Percentiles rank a stretch among this genome's conserved stretches.
These are phyloP conservation scores for Halophytophthora batemanensis DNA, from an alignment of 352 stramenopile species.

Conservation along the genomic window DNA sequence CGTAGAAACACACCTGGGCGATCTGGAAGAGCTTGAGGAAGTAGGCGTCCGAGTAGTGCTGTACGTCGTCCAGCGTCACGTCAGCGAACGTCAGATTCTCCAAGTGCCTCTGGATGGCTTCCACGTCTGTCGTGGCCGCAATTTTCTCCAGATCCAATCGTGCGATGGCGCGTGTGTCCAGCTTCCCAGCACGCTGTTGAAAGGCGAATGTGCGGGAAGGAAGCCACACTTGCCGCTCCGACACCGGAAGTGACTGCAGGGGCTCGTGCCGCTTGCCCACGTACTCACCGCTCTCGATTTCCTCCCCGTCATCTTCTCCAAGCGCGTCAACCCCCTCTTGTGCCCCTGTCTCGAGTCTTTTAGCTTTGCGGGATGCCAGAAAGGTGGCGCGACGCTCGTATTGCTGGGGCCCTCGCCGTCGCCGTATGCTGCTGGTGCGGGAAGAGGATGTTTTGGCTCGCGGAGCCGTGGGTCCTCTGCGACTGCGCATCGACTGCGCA, in stretches of 20 bases:
- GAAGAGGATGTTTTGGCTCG: constrained; percentile 3
- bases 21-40: constrained; percentile 88
- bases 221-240: constrained; percentile 56
- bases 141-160: constrained; percentile 71
- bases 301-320: constrained; percentile 5
- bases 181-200: constrained; percentile 64
- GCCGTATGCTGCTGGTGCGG: constrained; percentile 4
- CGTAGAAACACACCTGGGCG: constrained; percentile 40
- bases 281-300: background rate
- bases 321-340: constrained; percentile 5
- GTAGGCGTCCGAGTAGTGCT: constrained; percentile 83
- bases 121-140: constrained; percentile 71
- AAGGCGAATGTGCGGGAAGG: constrained; percentile 74
- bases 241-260: constrained; percentile 6
- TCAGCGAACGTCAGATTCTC: constrained; percentile 83
- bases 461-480: constrained; percentile 1
- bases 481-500: background rate
- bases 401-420: constrained; percentile 6
- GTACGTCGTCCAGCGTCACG: constrained; percentile 76
- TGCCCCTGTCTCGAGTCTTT: background rate
- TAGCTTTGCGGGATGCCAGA: constrained; percentile 19
- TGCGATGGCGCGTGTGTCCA: constrained; percentile 70
- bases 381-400: constrained; percentile 26
- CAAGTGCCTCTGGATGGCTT: constrained; percentile 67
- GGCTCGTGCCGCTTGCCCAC: constrained; percentile 15